Evolutionary conservation across 495 filamentous ascomycete genomes (phyloP).

Genomic region (Hypoxylon perforatum): DNA sequence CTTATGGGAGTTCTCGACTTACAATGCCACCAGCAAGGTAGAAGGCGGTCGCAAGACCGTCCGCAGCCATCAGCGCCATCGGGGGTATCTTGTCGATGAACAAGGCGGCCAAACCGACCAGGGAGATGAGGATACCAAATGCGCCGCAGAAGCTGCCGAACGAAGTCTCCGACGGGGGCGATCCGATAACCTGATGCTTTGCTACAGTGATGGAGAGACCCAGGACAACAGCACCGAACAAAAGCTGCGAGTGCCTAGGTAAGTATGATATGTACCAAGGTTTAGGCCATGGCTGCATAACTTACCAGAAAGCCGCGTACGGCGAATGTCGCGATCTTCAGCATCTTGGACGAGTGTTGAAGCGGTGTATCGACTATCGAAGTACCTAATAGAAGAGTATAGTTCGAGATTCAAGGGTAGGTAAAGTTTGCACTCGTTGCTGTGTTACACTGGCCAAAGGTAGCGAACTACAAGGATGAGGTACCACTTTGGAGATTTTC

Average conservation of each 20-base stretch:
- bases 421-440: too few relatives aligned
- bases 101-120: slow-evolving; percentile 51
- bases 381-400: background rate
- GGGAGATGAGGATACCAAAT: slow-evolving; percentile 57
- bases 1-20: slow-evolving; percentile 43
- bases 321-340: slow-evolving; percentile 24
- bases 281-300: background rate
- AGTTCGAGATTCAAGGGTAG: background rate
- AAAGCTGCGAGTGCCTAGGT: slow-evolving; percentile 47
- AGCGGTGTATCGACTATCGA: background rate
- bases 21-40: slow-evolving; percentile 66
- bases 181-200: slow-evolving; percentile 52
- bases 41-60: slow-evolving; percentile 56
- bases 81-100: slow-evolving; percentile 55
- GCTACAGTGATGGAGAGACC: slow-evolving; percentile 59
- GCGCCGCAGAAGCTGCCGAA: slow-evolving; percentile 62
- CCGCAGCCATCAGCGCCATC: slow-evolving; percentile 53
- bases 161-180: slow-evolving; percentile 53
- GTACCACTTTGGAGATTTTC: background rate
- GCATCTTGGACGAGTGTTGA: slow-evolving; percentile 18
- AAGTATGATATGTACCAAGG: slow-evolving; percentile 18
- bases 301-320: slow-evolving; percentile 34
- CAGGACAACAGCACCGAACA: slow-evolving; percentile 60
- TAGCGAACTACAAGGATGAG: background rate
- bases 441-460: too few relatives aligned